Evolutionary conservation across 192 early-diverging fungal species (phyloP).

Genomic region (Phycomyces blakesleeanus): DNA sequence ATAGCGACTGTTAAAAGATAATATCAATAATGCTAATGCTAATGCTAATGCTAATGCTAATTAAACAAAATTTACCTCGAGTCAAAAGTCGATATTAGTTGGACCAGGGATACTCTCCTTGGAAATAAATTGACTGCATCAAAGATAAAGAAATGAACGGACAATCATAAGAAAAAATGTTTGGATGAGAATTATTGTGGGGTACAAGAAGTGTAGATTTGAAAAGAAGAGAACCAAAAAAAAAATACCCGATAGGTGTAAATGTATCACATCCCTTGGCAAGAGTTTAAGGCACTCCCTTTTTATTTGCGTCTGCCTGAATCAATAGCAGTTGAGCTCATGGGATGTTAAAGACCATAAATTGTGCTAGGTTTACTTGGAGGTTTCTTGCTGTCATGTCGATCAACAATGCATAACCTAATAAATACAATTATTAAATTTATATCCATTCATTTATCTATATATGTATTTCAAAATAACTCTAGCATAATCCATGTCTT

Average conservation of each 20-base stretch:
- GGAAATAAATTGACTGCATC: constrained; percentile 68
- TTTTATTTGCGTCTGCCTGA: constrained; percentile 72
- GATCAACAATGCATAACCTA: constrained; percentile 77
- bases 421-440: too few species aligned
- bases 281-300: constrained; percentile 79
- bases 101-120: constrained; percentile 63
- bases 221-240: too few species aligned
- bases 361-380: constrained; percentile 36
- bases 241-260: constrained; percentile 66
- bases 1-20: too few species aligned
- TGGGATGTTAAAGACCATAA: constrained; percentile 4
- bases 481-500: background rate
- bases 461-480: too few species aligned
- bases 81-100: constrained; percentile 65
- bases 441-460: too few species aligned
- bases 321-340: constrained; percentile 1
- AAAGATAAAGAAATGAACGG: too few species aligned
- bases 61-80: constrained; percentile 51
- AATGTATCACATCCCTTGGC: constrained; percentile 94
- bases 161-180: too few species aligned
- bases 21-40: too few species aligned
- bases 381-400: constrained; percentile 89
- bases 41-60: too few species aligned
- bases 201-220: too few species aligned
- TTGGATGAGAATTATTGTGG: constrained; percentile 1